These are phyloP conservation scores for Xylariaceae sp. DNA, from an alignment of 2,329 filamentous ascomycete genomes.

Conservation along the genomic window DNA sequence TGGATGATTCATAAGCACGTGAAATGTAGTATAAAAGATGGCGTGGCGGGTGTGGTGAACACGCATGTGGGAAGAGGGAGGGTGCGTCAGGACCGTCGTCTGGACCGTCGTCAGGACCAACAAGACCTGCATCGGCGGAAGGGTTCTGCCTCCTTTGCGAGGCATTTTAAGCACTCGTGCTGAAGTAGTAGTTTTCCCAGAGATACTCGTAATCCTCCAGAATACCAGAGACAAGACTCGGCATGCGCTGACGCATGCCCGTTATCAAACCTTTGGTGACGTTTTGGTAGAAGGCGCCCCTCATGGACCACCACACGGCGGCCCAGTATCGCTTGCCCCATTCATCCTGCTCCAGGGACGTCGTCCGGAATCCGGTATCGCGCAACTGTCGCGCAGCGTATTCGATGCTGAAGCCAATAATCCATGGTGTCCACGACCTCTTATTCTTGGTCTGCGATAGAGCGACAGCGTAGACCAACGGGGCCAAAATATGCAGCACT, in stretches of 20 bases:
- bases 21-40: neutral
- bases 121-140: neutral
- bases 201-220: conserved; percentile 95
- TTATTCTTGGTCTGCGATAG: conserved; percentile 69
- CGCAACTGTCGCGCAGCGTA: conserved; percentile 80
- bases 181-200: conserved; percentile 98
- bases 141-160: neutral
- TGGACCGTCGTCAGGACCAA: no score
- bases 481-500: conserved; percentile 84
- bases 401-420: conserved; percentile 79
- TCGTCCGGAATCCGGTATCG: conserved; percentile 71
- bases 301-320: conserved; percentile 93
- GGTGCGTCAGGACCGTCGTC: no score
- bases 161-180: conserved; percentile 40
- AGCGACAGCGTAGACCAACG: conserved; percentile 78
- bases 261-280: conserved; percentile 71
- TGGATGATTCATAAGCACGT: neutral
- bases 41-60: neutral
- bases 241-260: conserved; percentile 68
- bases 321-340: conserved; percentile 82
- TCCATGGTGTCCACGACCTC: conserved; percentile 86
- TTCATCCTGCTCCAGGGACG: conserved; percentile 83
- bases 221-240: conserved; percentile 77
- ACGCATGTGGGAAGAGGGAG: neutral
- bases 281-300: conserved; percentile 94